phyloP scores from a whole-genome alignment of 2,329 filamentous ascomycete species.

The Venturia nashicola region DNA sequence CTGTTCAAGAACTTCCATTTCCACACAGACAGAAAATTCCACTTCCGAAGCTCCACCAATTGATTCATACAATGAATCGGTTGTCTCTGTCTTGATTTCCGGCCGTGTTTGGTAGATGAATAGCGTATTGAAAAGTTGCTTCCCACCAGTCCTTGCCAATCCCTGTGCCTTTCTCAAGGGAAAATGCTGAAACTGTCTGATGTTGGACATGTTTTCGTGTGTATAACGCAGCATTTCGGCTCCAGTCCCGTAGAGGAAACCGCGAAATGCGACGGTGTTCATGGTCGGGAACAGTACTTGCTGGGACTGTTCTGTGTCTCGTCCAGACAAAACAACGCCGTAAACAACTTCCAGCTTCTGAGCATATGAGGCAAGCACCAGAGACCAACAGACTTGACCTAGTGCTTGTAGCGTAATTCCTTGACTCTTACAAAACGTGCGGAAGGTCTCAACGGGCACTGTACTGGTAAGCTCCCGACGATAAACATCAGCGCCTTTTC shows the following conservation, averaged over 20 bases:
- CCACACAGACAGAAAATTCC: slow-evolving; percentile 72
- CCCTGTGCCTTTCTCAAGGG: slow-evolving; percentile 59
- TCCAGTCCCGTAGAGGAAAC: slow-evolving; percentile 57
- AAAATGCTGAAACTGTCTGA: slow-evolving; percentile 63
- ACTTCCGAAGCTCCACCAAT: slow-evolving; percentile 53
- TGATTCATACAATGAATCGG: slow-evolving; percentile 44
- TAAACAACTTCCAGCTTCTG: slow-evolving; percentile 64
- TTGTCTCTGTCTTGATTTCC: slow-evolving; percentile 17
- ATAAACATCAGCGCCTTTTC: slow-evolving; percentile 19
- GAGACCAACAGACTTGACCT: slow-evolving; percentile 64
- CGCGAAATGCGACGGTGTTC: slow-evolving; percentile 73
- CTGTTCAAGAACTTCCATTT: slow-evolving; percentile 54
- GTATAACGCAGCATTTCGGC: slow-evolving; percentile 57
- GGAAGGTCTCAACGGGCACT: slow-evolving; percentile 30
- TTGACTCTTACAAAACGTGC: slow-evolving; percentile 50
- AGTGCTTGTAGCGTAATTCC: slow-evolving; percentile 66
- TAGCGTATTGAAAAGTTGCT: slow-evolving; percentile 47
- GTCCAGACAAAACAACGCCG: slow-evolving; percentile 71
- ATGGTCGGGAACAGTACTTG: slow-evolving; percentile 74
- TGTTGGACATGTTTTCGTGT: slow-evolving; percentile 54
- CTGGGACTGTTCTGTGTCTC: slow-evolving; percentile 60
- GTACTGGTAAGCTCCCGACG: slow-evolving; percentile 36
- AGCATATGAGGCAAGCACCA: slow-evolving; percentile 52
- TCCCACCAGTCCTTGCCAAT: slow-evolving; percentile 31
- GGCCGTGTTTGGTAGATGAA: slow-evolving; percentile 53